A percentile compares a stretch with the other conserved stretches of the same genome.
phyloP scores from a whole-genome alignment of 1,139 yeast species.

The Pneumocystis murina region DNA sequence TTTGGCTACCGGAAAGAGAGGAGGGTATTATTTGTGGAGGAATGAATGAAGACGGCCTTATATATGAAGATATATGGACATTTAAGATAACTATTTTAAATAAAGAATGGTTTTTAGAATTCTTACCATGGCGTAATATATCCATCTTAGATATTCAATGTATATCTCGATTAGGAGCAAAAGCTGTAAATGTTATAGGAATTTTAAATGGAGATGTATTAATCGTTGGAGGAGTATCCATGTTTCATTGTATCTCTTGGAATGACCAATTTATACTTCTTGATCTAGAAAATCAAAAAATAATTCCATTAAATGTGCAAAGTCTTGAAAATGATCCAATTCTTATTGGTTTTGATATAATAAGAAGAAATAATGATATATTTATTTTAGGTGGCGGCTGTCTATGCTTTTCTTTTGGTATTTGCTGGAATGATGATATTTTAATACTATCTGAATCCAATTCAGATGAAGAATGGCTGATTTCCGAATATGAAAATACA shows the following conservation, averaged over 20 bases:
- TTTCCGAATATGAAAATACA: background rate
- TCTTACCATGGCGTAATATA: background rate
- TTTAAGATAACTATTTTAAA: background rate
- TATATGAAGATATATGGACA: background rate
- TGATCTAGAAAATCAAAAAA: constrained; percentile 18
- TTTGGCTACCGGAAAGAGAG: background rate
- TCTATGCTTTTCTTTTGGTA: constrained; percentile 73
- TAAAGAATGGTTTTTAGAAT: background rate
- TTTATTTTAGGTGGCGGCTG: constrained; percentile 58
- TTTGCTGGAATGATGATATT: constrained; percentile 38
- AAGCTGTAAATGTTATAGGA: constrained; percentile 12
- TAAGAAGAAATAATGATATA: constrained; percentile 17
- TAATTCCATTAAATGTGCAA: constrained; percentile 1
- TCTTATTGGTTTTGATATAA: constrained; percentile 43
- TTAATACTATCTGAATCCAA: constrained; percentile 10
- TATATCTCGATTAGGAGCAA: background rate
- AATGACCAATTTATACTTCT: constrained; percentile 29
- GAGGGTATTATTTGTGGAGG: constrained; percentile 1
- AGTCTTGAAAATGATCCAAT: constrained; percentile 34
- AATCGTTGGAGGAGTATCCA: constrained; percentile 49
- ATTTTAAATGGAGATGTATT: constrained; percentile 25
- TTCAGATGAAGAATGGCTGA: background rate
- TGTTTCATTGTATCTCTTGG: constrained; percentile 28
- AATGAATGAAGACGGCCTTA: background rate
- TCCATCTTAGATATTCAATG: background rate